Evolutionary conservation across 2,329 filamentous ascomycete species (phyloP), one percentile per base, ranked within the genome.

Genomic region (Fusarium denticulatum): DNA sequence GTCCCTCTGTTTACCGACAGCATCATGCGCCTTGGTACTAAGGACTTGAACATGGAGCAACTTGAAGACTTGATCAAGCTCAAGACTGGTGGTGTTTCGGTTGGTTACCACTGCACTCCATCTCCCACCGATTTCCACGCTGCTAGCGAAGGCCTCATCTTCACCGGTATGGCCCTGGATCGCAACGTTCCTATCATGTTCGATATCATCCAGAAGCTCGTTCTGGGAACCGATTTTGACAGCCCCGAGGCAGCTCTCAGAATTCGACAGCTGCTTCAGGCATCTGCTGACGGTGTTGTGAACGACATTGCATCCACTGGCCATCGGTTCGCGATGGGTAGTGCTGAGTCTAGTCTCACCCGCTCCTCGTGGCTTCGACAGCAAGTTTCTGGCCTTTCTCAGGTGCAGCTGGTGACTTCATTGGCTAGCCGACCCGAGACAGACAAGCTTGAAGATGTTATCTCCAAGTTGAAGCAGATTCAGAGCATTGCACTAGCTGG

Each of bases 61-160:
- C 89, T 98, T 58, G 96, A 99, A 82, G 96, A 98, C 79, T 84
- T 95, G 62, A 98, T 99, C 81, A 98, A 98, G 82, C 88, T 98
- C 36, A 97, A 97, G 85, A 98, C 96, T 4, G 96, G 96, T 26
- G 96, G 96, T 15, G 89, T 99, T 42, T 93, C 92, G 6, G 91
- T 97, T 22, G 91, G 93, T 4, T 95, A 97, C 76, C 93, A 97
- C 82, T 90, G 92, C n/a, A 91, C 92, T 1, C 90, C 95, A 0
- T 94, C 91, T 6, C 94, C 96, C 1, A 88, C 88, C 3, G 90
- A 96, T 73, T 90, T 94, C 61, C 87, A 88, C 36, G 85, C 88
- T 32, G 93, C 91, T 14, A 91, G 89, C 24, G 96, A 99, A 82
- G 96, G 96, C 1, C 85, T 99, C 32, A 89, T 92, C 18, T 91